Base-by-base conservation (phyloP, 306 rosid genomes). In the Neltuma alba region DNA sequence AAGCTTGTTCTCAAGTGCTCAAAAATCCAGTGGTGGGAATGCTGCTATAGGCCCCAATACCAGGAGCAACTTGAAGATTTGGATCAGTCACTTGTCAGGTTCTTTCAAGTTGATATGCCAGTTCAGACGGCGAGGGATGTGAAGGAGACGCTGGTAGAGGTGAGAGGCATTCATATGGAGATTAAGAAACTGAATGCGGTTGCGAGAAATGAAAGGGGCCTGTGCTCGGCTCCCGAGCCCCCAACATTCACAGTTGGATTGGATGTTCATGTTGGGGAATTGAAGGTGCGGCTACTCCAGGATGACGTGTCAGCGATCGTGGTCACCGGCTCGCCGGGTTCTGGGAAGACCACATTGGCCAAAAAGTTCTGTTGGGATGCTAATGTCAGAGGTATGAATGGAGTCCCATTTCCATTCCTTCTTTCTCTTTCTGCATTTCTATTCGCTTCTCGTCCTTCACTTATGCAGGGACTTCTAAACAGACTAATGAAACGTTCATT, bases 271-370 rank as follows among this genome's bases (percentile, higher is more conserved):
- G 14, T 92, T 70, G 50, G 27, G 37, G 87, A 87, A 16, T 27
- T 92, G 89, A 89, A 89, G 89, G 6, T 20, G 41, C 62, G 52
- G 83, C 83, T 89, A 69, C 78, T 89, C 1, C 54, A 36, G 42
- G 72, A 60, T 27, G 82, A 23, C 3, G 77, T 15, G 3, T 69
- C 87, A 0, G 83, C 87, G 74, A 47, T 80, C 2, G 87, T 86
- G 7, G 45, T 92, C 27, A 86, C 92, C 7, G 91, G 88, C 23
- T 47, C 85, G 1, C 86, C 71, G 16, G 97, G 94, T 44, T 82
- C 82, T 0, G 92, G 94, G 44, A 91, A 89, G 82, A 80, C 92
- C 7, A 83, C 97, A 0, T 80, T 91, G 71, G 92, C 81, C 9
- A 78, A 69, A 34, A 79, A 1, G 75, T 68, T 91, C n/a, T 89